Evolutionary conservation across 176 grass and related monocot genomes (phyloP).

Genomic region (Cenchrus americanus): DNA sequence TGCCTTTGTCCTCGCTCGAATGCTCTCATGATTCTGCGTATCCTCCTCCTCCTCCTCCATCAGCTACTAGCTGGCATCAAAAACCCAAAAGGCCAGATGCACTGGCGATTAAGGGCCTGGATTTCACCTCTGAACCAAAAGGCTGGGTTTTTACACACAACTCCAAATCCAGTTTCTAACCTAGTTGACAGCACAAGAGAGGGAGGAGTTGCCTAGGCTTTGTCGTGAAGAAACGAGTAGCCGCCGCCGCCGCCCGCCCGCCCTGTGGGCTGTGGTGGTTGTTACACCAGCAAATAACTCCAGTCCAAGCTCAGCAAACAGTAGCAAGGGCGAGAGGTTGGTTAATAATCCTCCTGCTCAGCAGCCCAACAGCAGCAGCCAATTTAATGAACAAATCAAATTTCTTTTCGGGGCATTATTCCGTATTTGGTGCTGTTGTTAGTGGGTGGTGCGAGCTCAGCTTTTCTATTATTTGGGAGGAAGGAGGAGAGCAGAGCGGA

Average conservation of each 20-base stretch:
- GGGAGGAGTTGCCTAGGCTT: conserved; percentile 40
- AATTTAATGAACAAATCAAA: conserved; percentile 29
- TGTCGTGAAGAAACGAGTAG: conserved; percentile 60
- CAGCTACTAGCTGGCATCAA: conserved; percentile 49
- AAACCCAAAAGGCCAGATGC: conserved; percentile 25
- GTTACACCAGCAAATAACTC: conserved; percentile 66
- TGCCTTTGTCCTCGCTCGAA: conserved; percentile 46
- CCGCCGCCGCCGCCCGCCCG: conserved; percentile 28
- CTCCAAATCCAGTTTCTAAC: not conserved
- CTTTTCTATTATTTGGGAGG: conserved; percentile 28
- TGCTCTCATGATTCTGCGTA: conserved; percentile 51
- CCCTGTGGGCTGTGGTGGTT: no score
- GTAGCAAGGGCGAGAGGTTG: conserved; percentile 29
- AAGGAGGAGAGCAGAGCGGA: not conserved
- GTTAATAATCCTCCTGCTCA: conserved; percentile 56
- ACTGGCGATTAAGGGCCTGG: not conserved
- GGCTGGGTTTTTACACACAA: not conserved
- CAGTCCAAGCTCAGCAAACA: conserved; percentile 51
- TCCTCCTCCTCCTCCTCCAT: conserved; percentile 28
- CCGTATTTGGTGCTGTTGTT: conserved; percentile 59
- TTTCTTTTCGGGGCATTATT: conserved; percentile 50
- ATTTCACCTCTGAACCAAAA: not conserved
- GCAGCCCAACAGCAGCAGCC: conserved; percentile 39
- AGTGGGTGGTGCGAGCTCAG: conserved; percentile 48
- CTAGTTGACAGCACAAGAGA: not conserved